phyloP scores from a whole-genome alignment of 352 stramenopile genomes.

The Halophytophthora polymorphica region DNA sequence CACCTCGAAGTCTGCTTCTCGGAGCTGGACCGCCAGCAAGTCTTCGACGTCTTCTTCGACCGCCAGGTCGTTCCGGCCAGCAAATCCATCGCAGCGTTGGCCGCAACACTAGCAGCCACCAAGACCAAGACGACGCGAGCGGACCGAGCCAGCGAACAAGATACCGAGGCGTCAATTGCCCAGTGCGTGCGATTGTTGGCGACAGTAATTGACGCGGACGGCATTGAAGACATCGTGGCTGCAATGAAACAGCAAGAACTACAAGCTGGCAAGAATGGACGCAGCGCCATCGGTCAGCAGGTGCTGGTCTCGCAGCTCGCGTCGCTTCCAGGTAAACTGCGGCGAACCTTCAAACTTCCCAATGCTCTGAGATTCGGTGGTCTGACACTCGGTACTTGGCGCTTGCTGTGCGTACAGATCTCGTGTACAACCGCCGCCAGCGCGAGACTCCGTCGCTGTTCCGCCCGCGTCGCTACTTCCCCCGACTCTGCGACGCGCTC shows the following conservation, averaged over 20 bases:
- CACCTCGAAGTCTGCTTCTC: conserved; percentile 53
- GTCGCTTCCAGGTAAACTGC: conserved; percentile 46
- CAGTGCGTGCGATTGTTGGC: conserved; percentile 55
- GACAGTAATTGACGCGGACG: conserved; percentile 17
- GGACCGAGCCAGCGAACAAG: conserved; percentile 14
- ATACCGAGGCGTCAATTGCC: conserved; percentile 31
- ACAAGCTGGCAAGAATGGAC: conserved; percentile 4
- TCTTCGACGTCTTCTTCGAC: conserved; percentile 68
- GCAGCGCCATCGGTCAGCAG: conserved; percentile 22
- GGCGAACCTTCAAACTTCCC: not conserved
- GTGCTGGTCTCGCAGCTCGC: conserved; percentile 40
- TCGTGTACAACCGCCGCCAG: conserved; percentile 61
- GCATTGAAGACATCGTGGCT: conserved; percentile 27
- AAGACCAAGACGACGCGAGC: conserved; percentile 1
- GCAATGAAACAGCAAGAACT: conserved; percentile 39
- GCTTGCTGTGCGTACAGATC: conserved; percentile 23
- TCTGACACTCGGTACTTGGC: not conserved
- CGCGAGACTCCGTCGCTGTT: conserved; percentile 44
- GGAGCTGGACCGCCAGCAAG: conserved; percentile 28
- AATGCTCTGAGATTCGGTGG: too few species aligned
- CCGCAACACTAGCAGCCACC: conserved; percentile 29
- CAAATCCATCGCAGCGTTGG: conserved; percentile 30
- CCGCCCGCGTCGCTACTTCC: conserved; percentile 42
- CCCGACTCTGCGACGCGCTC: conserved; percentile 35
- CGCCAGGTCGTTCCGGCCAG: conserved; percentile 27